Evolutionary conservation across 2,329 filamentous ascomycete species (phyloP), one percentile per base, ranked within the genome.

Genomic region (Hypoxylon sp.): DNA sequence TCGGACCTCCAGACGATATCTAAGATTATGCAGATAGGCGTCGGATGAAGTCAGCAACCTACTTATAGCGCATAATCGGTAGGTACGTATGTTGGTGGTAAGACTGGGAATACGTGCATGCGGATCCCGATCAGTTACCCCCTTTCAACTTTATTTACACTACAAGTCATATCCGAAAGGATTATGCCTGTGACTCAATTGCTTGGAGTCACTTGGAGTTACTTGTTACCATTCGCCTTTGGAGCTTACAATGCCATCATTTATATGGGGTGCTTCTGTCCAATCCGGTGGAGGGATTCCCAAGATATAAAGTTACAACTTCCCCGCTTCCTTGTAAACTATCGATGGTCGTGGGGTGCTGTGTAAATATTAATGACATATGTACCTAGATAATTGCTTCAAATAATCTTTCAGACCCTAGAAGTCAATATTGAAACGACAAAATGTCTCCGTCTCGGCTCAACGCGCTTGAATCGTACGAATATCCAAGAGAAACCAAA

Each of bases 401-500:
- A 43, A 11, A 19, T 11, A 3, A 7, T 43, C 17, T 43, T 19
- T 13, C 2, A 21, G 6, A 21, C 17, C 21, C 3, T 7, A 11
- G 19, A 0, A 21, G 38, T 21, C 3, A 19, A 41, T 10, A 19
- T 10, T 6, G n/a, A 41, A 57, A 21, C 2, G 6, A 14, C 23
- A 49, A 28, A 5, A 70, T 70, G 68, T 60, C 65, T 36, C 59
- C 65, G 3, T 67, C 61, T 1, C 25, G 59, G 14, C 45, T 63
- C 13, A 48, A 58, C 14, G 11, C 30, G 36, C 25, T 65, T 2
- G 49, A 59, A 17, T n/a, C 53, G 1, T 74, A 73, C 17, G 60
- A 74, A 38, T 74, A 72, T 30, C 71, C 72, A 2, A 41, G 25
- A 7, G 72, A 73, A 41, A 74, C 72, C 2, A 62, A 61, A 14